Base-by-base conservation (phyloP, 1,284 basidiomycete species). In the Xerocomus amazonicus region DNA sequence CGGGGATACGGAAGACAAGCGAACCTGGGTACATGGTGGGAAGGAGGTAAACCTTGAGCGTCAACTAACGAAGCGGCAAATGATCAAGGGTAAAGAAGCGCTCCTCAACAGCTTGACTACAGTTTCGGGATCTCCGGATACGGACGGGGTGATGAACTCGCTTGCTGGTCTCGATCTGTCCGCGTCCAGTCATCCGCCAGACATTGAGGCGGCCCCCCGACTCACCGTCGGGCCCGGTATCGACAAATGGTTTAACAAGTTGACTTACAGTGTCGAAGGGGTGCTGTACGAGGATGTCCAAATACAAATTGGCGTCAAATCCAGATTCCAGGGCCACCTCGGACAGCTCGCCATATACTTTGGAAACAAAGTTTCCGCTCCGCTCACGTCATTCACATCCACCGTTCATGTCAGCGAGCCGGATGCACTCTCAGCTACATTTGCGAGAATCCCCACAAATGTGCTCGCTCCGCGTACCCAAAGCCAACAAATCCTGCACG, bases 261-360 rank as follows among this genome's bases (percentile, higher is more conserved):
- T 98, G 29, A 84, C 80, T 3, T 92, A 87, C 67, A 77, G 73
- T 31, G 70, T 79, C 19, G 96, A 99, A 57, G 97, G 97, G 41
- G 85, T 99, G 23, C 78, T 99, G 14, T 99, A 92, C 70, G 97
- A 99, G 68, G 97, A 99, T 62, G 82, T 90, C 13, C 91, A 96
- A 69, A 80, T 99, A 32, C 96, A 98, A 67, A 85, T 99, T 54
- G 97, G 96, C 27, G 71, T 99, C 74, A 99, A 99, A 73, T 92
- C 93, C 41, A 87, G 95, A 62, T 99, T 92, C 67, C 95, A 97
- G 67, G 90, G 89, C 12, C 85, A 93, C 59, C 79, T 92, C 33
- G 96, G 96, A 13, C 90, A 96, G 57, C 68, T 99, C 38, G 91
- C 94, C 17, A 76, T 99, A 28, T 99, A 96, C 72, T 83, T 99